These are phyloP conservation scores for Chlorella variabilis DNA, from an alignment of 163 green algal species.

Conservation along the genomic window DNA sequence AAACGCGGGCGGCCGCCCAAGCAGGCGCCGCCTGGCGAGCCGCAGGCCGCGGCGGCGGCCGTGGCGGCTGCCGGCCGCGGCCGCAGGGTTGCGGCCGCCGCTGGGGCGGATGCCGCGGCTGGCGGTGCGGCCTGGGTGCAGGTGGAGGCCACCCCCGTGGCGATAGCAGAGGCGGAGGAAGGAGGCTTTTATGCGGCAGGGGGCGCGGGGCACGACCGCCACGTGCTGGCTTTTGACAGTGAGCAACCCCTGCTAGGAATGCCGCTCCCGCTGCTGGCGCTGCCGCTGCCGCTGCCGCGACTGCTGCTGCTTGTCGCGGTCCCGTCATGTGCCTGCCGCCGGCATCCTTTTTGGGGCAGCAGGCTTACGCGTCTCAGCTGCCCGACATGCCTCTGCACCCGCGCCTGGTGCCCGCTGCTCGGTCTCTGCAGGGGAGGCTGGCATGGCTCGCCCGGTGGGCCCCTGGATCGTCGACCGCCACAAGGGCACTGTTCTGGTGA, in stretches of 20 bases:
- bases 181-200: not conserved
- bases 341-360: too few relatives aligned
- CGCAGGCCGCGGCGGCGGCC: too few relatives aligned
- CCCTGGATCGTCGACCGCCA: slow-evolving; percentile 14
- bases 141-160: not conserved
- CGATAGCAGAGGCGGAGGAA: not conserved
- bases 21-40: not conserved
- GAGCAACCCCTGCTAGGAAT: not conserved
- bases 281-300: too few relatives aligned
- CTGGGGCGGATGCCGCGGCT: not conserved
- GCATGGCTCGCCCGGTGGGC: slow-evolving; percentile 19
- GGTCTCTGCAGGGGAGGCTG: not conserved
- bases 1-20: not conserved
- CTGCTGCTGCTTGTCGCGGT: too few relatives aligned
- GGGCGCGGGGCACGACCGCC: not conserved
- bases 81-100: too few relatives aligned
- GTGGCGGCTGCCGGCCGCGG: too few relatives aligned
- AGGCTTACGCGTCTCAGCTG: too few relatives aligned
- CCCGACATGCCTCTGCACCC: too few relatives aligned
- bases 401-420: not conserved
- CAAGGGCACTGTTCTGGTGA: slow-evolving; percentile 28
- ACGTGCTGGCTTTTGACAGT: slow-evolving; percentile 1
- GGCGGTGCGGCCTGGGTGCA: not conserved
- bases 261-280: not conserved
- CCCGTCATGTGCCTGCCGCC: too few relatives aligned